Conservation (phyloP, 2,329 filamentous ascomycete genomes). For the Alternaria gansuensis region DNA sequence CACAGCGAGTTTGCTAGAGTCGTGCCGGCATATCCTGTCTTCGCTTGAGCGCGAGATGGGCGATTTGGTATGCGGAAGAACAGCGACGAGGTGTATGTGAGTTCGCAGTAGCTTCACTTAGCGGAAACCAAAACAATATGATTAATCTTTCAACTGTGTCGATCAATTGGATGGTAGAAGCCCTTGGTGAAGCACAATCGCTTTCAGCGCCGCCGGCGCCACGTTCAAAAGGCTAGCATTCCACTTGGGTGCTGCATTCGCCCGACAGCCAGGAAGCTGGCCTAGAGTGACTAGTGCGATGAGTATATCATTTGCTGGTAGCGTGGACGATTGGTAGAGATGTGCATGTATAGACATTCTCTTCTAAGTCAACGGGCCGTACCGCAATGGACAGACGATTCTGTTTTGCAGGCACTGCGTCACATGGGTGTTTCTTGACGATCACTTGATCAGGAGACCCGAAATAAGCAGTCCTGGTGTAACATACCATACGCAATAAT, state of each 20-base stretch:
- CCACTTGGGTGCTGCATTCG: conserved; percentile 23
- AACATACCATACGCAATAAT: conserved; percentile 36
- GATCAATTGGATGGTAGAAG: neutral
- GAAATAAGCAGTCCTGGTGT: conserved; percentile 40
- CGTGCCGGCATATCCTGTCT: conserved; percentile 8
- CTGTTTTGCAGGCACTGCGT: conserved; percentile 36
- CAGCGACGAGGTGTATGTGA: conserved; percentile 6
- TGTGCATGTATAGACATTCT: conserved; percentile 4
- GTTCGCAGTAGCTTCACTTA: conserved; percentile 6
- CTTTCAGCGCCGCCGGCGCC: conserved; percentile 1
- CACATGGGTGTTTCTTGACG: conserved; percentile 34
- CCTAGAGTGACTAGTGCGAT: conserved; percentile 8
- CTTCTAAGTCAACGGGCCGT: conserved; percentile 36
- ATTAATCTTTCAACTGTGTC: neutral
- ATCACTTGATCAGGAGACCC: conserved; percentile 37
- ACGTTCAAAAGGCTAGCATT: neutral
- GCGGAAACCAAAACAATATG: neutral
- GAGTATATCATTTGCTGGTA: neutral
- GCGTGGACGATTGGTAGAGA: neutral
- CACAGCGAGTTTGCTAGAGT: conserved; percentile 2
- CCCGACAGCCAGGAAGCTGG: conserved; percentile 21
- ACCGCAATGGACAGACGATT: conserved; percentile 43
- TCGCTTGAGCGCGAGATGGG: conserved; percentile 2
- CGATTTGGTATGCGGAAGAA: conserved; percentile 1
- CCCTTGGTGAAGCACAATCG: conserved; percentile 3